Evolutionary conservation across 2,329 filamentous ascomycete species (phyloP).

Genomic region (Pseudocercospora fijiensis): DNA sequence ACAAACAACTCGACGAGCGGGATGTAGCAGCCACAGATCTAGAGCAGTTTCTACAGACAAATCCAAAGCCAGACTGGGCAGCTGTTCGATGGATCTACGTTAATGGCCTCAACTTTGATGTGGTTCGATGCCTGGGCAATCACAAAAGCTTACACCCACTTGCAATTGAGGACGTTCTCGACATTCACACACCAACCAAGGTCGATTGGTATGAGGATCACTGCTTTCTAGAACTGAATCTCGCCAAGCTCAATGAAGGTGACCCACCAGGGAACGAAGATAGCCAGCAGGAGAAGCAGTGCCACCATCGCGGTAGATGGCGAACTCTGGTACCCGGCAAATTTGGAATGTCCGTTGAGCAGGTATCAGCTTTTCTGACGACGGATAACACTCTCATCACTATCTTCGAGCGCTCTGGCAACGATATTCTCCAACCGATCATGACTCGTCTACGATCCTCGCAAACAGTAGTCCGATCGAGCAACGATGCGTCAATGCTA

Average conservation of each 20-base stretch:
- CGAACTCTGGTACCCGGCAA: conserved; percentile 22
- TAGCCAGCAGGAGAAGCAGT: neutral
- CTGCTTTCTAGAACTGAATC: conserved; percentile 44
- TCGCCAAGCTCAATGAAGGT: conserved; percentile 58
- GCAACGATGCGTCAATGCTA: conserved; percentile 84
- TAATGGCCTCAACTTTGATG: conserved; percentile 88
- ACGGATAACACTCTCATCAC: conserved; percentile 86
- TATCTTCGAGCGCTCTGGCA: conserved; percentile 86
- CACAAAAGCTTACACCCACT: conserved; percentile 76
- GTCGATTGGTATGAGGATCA: conserved; percentile 77
- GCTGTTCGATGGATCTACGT: conserved; percentile 90
- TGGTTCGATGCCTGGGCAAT: conserved; percentile 74
- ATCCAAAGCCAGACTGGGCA: conserved; percentile 67
- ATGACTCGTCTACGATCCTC: conserved; percentile 69
- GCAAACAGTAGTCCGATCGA: conserved; percentile 79
- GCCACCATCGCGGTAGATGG: conserved; percentile 15
- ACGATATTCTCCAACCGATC: conserved; percentile 80
- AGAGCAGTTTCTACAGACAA: conserved; percentile 62
- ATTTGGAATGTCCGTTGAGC: conserved; percentile 67
- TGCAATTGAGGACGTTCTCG: conserved; percentile 84
- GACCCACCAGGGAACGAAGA: conserved; percentile 1
- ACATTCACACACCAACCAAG: conserved; percentile 79
- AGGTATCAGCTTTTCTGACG: conserved; percentile 85
- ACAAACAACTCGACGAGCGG: conserved; percentile 58
- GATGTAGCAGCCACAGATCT: conserved; percentile 70